Evolutionary conservation across 164 flowering plant species (phyloP).

Genomic region (Chimonanthus praecox): DNA sequence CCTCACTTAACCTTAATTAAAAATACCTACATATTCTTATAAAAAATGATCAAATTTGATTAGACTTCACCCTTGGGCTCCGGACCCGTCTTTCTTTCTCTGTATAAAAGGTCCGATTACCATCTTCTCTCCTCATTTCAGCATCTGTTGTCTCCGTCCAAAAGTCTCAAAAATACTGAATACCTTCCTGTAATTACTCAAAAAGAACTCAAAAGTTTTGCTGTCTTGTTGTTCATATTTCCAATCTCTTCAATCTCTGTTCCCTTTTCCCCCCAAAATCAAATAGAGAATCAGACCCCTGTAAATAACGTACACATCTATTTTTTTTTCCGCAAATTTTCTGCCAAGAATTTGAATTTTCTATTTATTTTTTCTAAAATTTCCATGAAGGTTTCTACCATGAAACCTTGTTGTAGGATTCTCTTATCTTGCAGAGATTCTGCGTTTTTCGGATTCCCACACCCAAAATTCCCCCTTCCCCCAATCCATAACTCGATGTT

Average conservation of each 20-base stretch:
- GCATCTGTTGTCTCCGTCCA: no score
- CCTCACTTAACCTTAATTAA: no score
- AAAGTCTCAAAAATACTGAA: no score
- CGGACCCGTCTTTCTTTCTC: no score
- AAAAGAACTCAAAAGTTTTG: no score
- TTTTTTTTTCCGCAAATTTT: not conserved
- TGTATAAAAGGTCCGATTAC: no score
- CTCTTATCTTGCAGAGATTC: slow-evolving; percentile 33
- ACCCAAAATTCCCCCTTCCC: not conserved
- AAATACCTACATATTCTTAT: no score
- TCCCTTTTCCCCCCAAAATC: not conserved
- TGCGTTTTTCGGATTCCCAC: slow-evolving; percentile 25
- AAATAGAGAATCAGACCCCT: not conserved
- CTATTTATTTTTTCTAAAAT: not conserved
- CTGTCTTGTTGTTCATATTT: no score
- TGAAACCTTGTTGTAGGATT: slow-evolving; percentile 67
- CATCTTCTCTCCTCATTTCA: not conserved
- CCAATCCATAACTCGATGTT: no score
- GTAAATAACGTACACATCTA: not conserved
- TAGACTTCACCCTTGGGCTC: no score
- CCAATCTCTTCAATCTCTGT: slow-evolving; percentile 8
- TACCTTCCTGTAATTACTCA: no score
- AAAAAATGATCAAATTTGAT: no score
- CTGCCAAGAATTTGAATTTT: not conserved
- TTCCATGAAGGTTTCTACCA: slow-evolving; percentile 44